Conservation (phyloP, 495 filamentous ascomycete genomes). For the Talaromyces ruber region DNA sequence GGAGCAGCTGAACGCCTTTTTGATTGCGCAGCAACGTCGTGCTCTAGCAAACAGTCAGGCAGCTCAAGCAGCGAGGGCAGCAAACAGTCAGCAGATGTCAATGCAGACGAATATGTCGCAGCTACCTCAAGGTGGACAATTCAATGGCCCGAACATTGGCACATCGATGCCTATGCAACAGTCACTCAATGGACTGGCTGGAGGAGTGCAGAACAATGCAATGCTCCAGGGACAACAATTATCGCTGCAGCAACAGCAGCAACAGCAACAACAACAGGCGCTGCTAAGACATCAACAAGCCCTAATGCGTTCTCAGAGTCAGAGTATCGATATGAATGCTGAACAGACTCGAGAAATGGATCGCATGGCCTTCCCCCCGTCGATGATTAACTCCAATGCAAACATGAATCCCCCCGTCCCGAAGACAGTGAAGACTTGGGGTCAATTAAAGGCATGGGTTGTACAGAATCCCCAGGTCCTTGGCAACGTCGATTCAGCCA, state of each 20-base stretch:
- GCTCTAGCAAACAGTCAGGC: conserved; percentile 20
- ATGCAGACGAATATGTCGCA: conserved; percentile 26
- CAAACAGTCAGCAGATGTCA: conserved; percentile 17
- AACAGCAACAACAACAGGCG: conserved; percentile 28
- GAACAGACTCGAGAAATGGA: conserved; percentile 43
- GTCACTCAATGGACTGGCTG: conserved; percentile 21
- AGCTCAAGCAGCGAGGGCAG: conserved; percentile 12
- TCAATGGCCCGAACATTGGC: conserved; percentile 28
- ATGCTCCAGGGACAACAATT: conserved; percentile 30
- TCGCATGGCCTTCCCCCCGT: conserved; percentile 27
- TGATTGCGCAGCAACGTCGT: conserved; percentile 28
- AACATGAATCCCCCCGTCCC: conserved; percentile 39
- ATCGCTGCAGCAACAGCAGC: conserved; percentile 26
- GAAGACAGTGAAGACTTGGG: conserved; percentile 60
- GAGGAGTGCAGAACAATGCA: conserved; percentile 20
- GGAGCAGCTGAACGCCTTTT: conserved; percentile 26
- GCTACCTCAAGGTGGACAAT: conserved; percentile 27
- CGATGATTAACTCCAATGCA: conserved; percentile 25
- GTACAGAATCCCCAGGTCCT: conserved; percentile 36
- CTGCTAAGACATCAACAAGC: conserved; percentile 22
- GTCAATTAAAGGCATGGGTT: conserved; percentile 58
- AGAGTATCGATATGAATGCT: conserved; percentile 32
- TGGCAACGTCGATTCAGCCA: conserved; percentile 29
- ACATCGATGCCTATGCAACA: conserved; percentile 26
- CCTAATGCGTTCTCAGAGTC: conserved; percentile 30